These are phyloP conservation scores for Tolypocladium tundrense DNA, from an alignment of 2,329 filamentous ascomycete species.

Conservation along the genomic window DNA sequence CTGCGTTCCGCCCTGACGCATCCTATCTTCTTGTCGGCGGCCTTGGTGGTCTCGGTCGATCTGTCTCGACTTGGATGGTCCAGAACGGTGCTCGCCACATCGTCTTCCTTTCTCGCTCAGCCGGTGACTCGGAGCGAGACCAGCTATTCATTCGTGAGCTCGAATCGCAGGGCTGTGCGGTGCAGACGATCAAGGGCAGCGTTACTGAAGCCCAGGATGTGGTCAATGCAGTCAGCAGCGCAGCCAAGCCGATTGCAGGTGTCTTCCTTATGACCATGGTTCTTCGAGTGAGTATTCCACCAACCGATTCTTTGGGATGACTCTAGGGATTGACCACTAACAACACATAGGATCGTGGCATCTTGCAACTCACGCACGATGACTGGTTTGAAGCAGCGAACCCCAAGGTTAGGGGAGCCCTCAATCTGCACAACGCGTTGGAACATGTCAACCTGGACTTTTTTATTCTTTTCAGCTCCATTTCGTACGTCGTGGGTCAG, in stretches of 20 bases:
- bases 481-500: conserved; percentile 13
- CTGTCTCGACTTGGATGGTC: conserved; percentile 1
- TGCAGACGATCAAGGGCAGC: conserved; percentile 9
- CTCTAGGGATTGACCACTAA: background rate
- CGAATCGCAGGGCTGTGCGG: background rate
- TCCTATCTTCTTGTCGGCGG: conserved; percentile 16
- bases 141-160: background rate
- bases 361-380: conserved; percentile 3
- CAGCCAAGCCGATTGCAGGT: background rate
- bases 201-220: conserved; percentile 8
- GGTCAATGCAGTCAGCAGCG: background rate
- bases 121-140: background rate
- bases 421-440: conserved; percentile 19
- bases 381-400: conserved; percentile 13
- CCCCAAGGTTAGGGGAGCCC: conserved; percentile 21
- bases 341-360: background rate
- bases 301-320: background rate
- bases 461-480: conserved; percentile 18
- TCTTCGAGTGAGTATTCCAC: background rate
- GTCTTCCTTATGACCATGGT: conserved; percentile 17
- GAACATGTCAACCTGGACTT: conserved; percentile 12
- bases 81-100: background rate
- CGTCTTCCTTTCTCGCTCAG: conserved; percentile 4
- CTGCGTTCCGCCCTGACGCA: background rate
- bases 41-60: background rate